Evolutionary conservation across 345 rosid species (phyloP).

Genomic region (Eucalyptus urophylla): DNA sequence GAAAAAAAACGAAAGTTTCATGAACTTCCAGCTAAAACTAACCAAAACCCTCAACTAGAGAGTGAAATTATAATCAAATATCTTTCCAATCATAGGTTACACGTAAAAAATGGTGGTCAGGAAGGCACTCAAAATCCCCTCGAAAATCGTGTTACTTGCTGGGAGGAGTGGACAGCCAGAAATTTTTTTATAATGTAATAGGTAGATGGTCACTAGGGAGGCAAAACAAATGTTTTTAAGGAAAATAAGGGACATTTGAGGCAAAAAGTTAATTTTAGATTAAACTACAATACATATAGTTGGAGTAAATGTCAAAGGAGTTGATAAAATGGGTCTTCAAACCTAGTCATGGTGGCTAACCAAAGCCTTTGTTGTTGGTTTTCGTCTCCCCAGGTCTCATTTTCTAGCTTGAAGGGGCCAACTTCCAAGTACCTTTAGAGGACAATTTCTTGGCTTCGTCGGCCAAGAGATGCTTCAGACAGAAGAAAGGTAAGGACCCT

Average conservation of each 20-base stretch:
- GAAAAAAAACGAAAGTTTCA: too few relatives aligned
- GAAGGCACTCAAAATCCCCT: not conserved
- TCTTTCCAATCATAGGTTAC: not conserved
- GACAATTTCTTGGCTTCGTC: not conserved
- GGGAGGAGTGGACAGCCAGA: too few relatives aligned
- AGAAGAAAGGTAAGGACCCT: not conserved
- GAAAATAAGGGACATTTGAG: not conserved
- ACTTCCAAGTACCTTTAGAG: not conserved
- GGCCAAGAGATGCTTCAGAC: not conserved
- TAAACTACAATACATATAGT: too few relatives aligned
- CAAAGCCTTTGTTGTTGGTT: not conserved
- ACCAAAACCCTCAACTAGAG: too few relatives aligned
- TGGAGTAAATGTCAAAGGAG: not conserved
- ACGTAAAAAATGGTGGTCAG: not conserved
- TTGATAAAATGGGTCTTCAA: not conserved
- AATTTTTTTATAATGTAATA: too few relatives aligned
- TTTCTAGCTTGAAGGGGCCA: not conserved
- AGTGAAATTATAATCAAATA: not conserved
- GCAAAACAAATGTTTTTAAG: too few relatives aligned
- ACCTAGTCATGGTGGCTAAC: not conserved
- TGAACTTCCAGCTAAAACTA: not conserved
- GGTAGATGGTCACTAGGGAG: too few relatives aligned
- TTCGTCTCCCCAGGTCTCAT: not conserved
- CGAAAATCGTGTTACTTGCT: too few relatives aligned
- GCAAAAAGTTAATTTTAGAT: too few relatives aligned